Evolutionary conservation across 805 yeast species (phyloP), one percentile per base, ranked within the genome.

Genomic region (Diddensiella caesifluorescens): DNA sequence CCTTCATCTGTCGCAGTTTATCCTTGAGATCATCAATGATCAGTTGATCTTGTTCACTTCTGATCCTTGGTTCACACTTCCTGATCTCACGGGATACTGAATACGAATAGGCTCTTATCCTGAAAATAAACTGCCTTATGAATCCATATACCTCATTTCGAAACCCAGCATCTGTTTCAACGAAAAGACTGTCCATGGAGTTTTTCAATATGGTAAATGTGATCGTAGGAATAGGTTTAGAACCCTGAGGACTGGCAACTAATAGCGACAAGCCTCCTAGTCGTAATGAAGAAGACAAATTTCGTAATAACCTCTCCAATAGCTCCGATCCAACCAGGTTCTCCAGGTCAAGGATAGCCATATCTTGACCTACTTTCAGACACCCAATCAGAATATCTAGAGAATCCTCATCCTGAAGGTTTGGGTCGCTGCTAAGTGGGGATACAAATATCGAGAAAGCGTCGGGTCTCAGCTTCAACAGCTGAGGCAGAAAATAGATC

Each of bases 81-180:
- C 71, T 49, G 43, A 73, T 72, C n/a, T 78, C 82, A 52, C 85
- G 70, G 18, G 70, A 55, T 20, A 76, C 50, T 0, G 79, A 73
- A 56, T 81, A 78, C 1, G 81, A 62, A 0, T 89, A 83, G 40
- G 82, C 92, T 49, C 83, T 71, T 13, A 84, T 60, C 50, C 96
- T 68, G 22, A 70, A 59, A 9, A 86, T 55, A 48, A 88, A 79
- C 42, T 71, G 76, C 41, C 80, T 72, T 43, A 88, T 61, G 13
- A 75, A 54, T 2, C 90, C 78, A 21, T 69, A 67, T 39, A 84
- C 76, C 35, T 75, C 79, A 48, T 79, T 80, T 54, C 96, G 68
- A 1, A 75, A 68, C 46, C 83, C 89, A 12, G 85, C 69, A 42
- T 80, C 77, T 15, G 74, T 67, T 45, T 84, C 94, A n/a, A 73